Conservation (phyloP, 2,329 filamentous ascomycete genomes). For the Venturia carpophila region DNA sequence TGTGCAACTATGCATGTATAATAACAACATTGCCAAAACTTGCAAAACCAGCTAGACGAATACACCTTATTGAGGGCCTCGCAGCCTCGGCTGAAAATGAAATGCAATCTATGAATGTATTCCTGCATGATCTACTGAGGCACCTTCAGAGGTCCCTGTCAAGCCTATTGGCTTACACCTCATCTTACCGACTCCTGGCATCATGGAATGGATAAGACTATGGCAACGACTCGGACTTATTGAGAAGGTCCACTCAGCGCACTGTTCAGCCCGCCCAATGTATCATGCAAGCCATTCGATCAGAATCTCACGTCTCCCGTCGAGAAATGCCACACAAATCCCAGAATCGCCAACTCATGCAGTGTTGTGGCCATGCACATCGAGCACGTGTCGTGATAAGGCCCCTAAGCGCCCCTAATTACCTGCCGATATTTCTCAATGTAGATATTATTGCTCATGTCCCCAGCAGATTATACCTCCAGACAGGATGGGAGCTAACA, state of each 20-base stretch:
- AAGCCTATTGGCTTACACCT: background rate
- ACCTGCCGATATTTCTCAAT: background rate
- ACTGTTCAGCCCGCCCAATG: background rate
- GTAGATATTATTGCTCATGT: background rate
- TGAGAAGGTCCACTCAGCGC: background rate
- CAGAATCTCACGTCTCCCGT: background rate
- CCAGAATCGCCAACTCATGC: constrained; percentile 1
- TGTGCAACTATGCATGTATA: background rate
- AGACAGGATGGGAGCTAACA: background rate
- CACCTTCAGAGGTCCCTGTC: background rate
- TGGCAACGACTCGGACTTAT: background rate
- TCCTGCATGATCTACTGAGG: background rate
- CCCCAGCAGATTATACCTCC: background rate
- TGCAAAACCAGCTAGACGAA: background rate
- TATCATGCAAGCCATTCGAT: constrained; percentile 8
- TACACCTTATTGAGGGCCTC: background rate
- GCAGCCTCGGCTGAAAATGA: background rate
- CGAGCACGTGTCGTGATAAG: background rate
- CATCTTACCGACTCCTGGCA: background rate
- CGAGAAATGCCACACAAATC: background rate
- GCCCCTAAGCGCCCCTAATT: constrained; percentile 5
- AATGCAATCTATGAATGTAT: background rate
- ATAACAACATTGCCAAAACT: background rate
- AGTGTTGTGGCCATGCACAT: background rate
- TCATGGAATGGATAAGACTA: constrained; percentile 1